Evolutionary conservation across 2,329 filamentous ascomycete species (phyloP).

Genomic region (Trichophyton verrucosum): DNA sequence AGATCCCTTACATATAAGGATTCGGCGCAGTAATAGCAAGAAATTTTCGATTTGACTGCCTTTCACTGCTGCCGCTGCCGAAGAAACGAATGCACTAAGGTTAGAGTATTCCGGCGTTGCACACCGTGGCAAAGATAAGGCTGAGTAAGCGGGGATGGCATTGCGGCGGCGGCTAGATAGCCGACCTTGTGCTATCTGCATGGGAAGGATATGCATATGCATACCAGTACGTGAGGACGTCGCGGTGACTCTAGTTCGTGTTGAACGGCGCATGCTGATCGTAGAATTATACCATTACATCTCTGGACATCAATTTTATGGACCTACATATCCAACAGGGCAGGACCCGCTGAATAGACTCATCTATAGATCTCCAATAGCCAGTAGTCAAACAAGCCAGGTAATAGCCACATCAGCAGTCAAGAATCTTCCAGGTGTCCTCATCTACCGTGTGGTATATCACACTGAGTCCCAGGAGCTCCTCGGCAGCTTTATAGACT

Average conservation of each 20-base stretch:
- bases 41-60: not conserved
- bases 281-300: no score
- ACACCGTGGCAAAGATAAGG: not conserved
- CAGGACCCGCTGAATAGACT: not conserved
- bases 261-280: no score
- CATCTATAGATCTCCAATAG: not conserved
- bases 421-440: slow-evolving; percentile 76
- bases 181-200: no score
- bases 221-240: no score
- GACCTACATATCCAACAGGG: not conserved
- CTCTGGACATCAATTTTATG: not conserved
- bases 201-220: no score
- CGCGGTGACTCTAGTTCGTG: no score
- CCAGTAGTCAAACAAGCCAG: not conserved
- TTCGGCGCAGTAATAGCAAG: not conserved
- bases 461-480: slow-evolving; percentile 58
- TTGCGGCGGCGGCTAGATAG: not conserved
- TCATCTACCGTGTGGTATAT: slow-evolving; percentile 92
- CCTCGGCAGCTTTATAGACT: slow-evolving; percentile 65
- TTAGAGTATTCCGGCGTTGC: not conserved
- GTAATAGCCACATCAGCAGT: slow-evolving; percentile 29
- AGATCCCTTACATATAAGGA: not conserved
- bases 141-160: not conserved
- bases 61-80: not conserved
- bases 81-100: not conserved